Conservation (phyloP, 768 basidiomycete species). For the Boletus barrowsii region DNA sequence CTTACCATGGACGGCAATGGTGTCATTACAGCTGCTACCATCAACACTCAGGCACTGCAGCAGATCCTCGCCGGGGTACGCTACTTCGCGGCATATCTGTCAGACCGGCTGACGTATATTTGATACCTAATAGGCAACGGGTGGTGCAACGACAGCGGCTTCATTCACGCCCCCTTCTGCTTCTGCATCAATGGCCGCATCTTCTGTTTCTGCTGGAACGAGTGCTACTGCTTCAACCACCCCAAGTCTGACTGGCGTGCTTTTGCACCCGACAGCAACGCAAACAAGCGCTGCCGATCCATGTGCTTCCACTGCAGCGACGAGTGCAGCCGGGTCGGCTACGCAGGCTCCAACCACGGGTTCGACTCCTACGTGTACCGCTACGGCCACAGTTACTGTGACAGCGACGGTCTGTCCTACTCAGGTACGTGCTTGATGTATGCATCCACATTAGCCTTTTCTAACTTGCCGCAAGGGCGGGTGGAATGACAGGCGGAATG, state of each 20-base stretch:
- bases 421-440: conserved; percentile 6
- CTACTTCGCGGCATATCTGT: neutral
- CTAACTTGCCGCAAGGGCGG: neutral
- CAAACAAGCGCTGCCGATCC: neutral
- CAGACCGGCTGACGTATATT: neutral
- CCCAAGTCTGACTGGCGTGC: neutral
- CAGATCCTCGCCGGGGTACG: conserved; percentile 16
- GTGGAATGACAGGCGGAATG: neutral
- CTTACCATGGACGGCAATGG: conserved; percentile 27
- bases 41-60: conserved; percentile 19
- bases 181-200: neutral
- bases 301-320: neutral
- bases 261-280: neutral
- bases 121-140: neutral
- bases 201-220: neutral
- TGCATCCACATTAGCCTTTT: neutral
- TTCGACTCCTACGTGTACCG: neutral
- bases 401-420: conserved; percentile 13
- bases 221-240: neutral
- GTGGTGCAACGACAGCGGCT: neutral
- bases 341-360: neutral
- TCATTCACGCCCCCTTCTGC: neutral
- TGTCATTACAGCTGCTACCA: conserved; percentile 24
- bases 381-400: conserved; percentile 16
- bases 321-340: neutral